Evolutionary conservation across 164 flowering plant genomes (phyloP).

Genomic region (Macadamia integrifolia): DNA sequence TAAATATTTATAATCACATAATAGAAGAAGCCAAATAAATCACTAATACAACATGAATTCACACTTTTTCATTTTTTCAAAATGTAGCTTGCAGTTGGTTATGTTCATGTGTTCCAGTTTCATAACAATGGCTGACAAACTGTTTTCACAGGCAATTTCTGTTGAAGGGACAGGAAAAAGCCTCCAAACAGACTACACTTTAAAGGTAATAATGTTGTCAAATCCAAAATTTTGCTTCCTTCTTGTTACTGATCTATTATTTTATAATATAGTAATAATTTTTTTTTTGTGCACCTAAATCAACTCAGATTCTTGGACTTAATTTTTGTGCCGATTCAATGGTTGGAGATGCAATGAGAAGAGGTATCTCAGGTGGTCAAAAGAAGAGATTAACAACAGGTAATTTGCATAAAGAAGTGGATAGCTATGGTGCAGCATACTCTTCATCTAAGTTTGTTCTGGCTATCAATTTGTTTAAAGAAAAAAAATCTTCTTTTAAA

Average conservation of each 20-base stretch:
- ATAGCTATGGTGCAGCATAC: too few species aligned
- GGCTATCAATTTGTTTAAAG: background rate
- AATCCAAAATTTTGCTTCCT: background rate
- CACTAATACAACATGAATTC: background rate
- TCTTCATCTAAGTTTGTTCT: background rate
- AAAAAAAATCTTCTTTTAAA: too few species aligned
- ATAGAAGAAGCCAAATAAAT: too few species aligned
- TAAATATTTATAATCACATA: too few species aligned
- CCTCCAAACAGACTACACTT: slow-evolving; percentile 23
- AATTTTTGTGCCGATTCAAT: slow-evolving; percentile 23
- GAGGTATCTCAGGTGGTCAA: slow-evolving; percentile 30
- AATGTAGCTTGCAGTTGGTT: too few species aligned
- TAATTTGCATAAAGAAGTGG: background rate
- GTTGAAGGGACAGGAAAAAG: slow-evolving; percentile 14
- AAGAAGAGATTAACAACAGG: slow-evolving; percentile 29
- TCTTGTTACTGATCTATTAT: too few species aligned
- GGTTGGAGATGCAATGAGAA: slow-evolving; percentile 27
- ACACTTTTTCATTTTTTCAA: too few species aligned
- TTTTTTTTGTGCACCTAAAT: too few species aligned
- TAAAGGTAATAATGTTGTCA: slow-evolving; percentile 14
- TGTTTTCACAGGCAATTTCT: slow-evolving; percentile 17
- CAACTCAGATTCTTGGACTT: slow-evolving; percentile 24
- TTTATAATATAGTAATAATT: background rate
- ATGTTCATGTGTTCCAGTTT: too few species aligned
- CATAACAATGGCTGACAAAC: too few species aligned